Conservation (phyloP, 768 basidiomycete genomes). For the Thelephora aurantiotincta region DNA sequence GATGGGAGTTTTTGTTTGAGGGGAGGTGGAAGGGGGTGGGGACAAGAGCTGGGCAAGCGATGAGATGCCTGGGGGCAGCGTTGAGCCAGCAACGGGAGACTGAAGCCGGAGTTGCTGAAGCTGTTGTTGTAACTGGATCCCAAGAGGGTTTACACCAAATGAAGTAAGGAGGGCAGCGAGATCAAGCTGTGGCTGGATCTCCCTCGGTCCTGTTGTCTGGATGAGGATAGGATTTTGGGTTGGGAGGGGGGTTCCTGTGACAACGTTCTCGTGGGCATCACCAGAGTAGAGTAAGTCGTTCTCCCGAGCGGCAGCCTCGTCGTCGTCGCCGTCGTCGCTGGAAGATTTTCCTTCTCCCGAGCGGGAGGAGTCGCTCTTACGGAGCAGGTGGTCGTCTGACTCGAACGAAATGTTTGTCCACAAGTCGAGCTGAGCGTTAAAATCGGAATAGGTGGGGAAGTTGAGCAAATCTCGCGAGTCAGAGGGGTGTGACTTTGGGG, state of each 20-base stretch:
- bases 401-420: slow-evolving; percentile 79
- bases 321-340: slow-evolving; percentile 21
- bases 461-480: slow-evolving; percentile 45
- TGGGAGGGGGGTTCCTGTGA: slow-evolving; percentile 30
- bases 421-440: slow-evolving; percentile 63
- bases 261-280: slow-evolving; percentile 42
- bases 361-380: slow-evolving; percentile 14
- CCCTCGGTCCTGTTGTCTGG: slow-evolving; percentile 23
- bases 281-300: slow-evolving; percentile 2
- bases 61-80: slow-evolving; percentile 17
- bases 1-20: slow-evolving; percentile 1
- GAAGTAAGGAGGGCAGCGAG: slow-evolving; percentile 21
- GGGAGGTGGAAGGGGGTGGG: slow-evolving; percentile 19
- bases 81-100: slow-evolving; percentile 10
- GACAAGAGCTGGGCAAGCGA: slow-evolving; percentile 61
- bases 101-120: slow-evolving; percentile 10
- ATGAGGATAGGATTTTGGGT: slow-evolving; percentile 7
- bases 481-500: slow-evolving; percentile 21
- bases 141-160: slow-evolving; percentile 30
- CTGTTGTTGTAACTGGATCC: slow-evolving; percentile 15
- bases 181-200: slow-evolving; percentile 27
- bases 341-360: slow-evolving; percentile 12
- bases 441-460: slow-evolving; percentile 54
- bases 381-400: slow-evolving; percentile 49
- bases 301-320: slow-evolving; percentile 7